phyloP scores from a whole-genome alignment of 2,329 filamentous ascomycete species.

The Neopestalotiopsis sp. region DNA sequence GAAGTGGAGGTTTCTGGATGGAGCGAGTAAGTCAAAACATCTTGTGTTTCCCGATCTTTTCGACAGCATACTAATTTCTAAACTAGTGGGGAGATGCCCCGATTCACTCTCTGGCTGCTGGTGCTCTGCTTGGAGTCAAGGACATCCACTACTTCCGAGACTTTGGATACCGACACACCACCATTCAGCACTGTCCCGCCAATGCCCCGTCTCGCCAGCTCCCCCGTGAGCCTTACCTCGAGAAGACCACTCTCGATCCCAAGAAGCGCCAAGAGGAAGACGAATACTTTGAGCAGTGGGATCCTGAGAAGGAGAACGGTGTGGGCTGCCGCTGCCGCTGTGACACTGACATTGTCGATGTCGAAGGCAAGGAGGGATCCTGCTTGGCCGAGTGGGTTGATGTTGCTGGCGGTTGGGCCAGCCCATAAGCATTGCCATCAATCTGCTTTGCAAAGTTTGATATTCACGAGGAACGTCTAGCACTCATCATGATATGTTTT shows the following conservation, averaged over 20 bases:
- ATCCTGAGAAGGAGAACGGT: conserved; percentile 90
- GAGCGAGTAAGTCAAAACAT: conserved; percentile 72
- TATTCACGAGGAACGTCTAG: conserved; percentile 5
- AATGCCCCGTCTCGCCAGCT: conserved; percentile 92
- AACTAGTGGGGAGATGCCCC: conserved; percentile 96
- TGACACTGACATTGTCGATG: conserved; percentile 96
- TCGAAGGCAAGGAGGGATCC: conserved; percentile 96
- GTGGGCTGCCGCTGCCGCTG: conserved; percentile 96
- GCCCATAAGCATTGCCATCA: conserved; percentile 18
- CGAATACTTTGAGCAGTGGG: conserved; percentile 91
- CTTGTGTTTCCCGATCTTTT: conserved; percentile 4
- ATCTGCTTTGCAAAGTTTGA: background rate
- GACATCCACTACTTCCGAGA: conserved; percentile 99
- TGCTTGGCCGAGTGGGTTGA: conserved; percentile 97
- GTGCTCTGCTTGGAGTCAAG: conserved; percentile 77
- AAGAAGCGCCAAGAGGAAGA: conserved; percentile 90
- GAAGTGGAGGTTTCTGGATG: conserved; percentile 98
- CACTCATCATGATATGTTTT: background rate
- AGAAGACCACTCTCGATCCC: conserved; percentile 80
- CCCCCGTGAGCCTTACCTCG: conserved; percentile 78
- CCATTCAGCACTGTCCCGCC: conserved; percentile 96
- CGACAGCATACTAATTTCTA: conserved; percentile 10
- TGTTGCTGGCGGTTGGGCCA: conserved; percentile 90
- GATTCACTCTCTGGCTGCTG: conserved; percentile 95
- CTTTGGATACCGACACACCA: conserved; percentile 97